Percentiles rank a stretch among this genome's conserved stretches.
Evolutionary conservation across 208 protist genomes (phyloP).

Genomic region (Crithidia mellificae): DNA sequence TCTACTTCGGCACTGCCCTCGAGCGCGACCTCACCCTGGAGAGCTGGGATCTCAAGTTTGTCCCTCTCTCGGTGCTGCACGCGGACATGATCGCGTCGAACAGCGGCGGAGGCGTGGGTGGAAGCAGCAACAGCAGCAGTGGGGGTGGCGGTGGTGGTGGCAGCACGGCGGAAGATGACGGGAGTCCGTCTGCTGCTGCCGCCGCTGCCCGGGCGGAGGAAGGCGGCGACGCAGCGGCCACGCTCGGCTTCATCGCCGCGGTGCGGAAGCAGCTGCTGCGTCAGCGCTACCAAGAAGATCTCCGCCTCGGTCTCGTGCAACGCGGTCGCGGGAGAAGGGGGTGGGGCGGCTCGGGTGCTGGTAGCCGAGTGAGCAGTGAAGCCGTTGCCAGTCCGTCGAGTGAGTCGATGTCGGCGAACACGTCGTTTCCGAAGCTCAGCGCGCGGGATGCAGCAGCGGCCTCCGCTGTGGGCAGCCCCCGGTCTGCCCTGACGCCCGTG

Average conservation of each 20-base stretch:
- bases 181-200: background rate
- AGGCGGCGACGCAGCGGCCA: conserved; percentile 4
- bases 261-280: conserved; percentile 15
- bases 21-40: conserved; percentile 47
- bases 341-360: background rate
- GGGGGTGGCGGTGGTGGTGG: conserved; percentile 23
- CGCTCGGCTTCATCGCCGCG: background rate
- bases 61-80: conserved; percentile 31
- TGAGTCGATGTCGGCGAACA: background rate
- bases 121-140: conserved; percentile 12
- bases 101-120: no score
- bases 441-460: no score
- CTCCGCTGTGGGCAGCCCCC: no score
- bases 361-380: background rate
- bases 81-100: conserved; percentile 24
- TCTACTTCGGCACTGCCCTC: conserved; percentile 65
- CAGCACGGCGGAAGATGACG: no score
- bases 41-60: conserved; percentile 61
- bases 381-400: background rate
- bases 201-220: conserved; percentile 11
- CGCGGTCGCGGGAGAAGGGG: no score
- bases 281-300: conserved; percentile 1
- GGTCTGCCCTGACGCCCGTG: no score
- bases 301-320: background rate
- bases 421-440: background rate